phyloP scores from a whole-genome alignment of 2,329 filamentous ascomycete genomes.

The Colletotrichum australisinense region DNA sequence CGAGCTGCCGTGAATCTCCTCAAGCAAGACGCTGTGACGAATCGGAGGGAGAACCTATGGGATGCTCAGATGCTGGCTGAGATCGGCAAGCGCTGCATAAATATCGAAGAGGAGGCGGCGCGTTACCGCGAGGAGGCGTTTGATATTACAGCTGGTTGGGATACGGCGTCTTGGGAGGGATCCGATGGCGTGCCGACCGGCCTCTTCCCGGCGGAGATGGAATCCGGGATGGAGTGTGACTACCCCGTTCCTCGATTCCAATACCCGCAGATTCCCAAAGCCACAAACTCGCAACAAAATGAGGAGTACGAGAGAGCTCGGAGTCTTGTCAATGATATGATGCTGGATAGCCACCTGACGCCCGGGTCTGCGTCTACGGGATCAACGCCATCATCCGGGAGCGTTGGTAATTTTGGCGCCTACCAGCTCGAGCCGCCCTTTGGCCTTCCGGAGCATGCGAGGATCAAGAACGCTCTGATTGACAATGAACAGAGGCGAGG shows the following conservation, averaged over 20 bases:
- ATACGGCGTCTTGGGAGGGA: background rate
- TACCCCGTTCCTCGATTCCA: background rate
- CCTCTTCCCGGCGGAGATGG: background rate
- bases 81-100: conserved; percentile 48
- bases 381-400: background rate
- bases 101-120: conserved; percentile 46
- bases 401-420: conserved; percentile 19
- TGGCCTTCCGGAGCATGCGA: conserved; percentile 39
- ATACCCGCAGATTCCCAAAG: conserved; percentile 15
- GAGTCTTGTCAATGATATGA: background rate
- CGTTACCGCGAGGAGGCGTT: background rate
- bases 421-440: conserved; percentile 41
- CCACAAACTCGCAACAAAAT: background rate
- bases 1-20: conserved; percentile 52
- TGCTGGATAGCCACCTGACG: conserved; percentile 3
- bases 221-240: background rate
- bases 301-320: background rate
- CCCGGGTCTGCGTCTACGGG: conserved; percentile 12
- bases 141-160: background rate
- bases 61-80: conserved; percentile 45
- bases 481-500: conserved; percentile 40
- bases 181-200: conserved; percentile 8
- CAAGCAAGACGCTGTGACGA: conserved; percentile 42
- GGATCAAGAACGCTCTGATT: conserved; percentile 46
- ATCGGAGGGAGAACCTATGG: conserved; percentile 54